Evolutionary conservation across 192 early-diverging fungal genomes (phyloP), one percentile per base, ranked within the genome.

Genomic region (Coemansia sp.): DNA sequence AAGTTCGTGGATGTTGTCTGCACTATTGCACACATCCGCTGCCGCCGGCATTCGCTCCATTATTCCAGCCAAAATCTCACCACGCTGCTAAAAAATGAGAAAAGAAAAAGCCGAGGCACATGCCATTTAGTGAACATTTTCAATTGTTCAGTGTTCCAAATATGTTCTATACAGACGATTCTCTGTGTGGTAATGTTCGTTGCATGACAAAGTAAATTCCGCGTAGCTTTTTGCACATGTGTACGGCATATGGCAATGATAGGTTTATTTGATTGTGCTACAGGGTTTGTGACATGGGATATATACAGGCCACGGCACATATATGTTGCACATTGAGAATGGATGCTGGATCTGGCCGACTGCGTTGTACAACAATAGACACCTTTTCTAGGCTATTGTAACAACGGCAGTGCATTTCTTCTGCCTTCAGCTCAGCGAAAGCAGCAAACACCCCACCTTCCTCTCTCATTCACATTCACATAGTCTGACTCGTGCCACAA

Each of bases 51-150:
- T 88, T 62, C 82, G 84, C 9, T 25, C 32, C 66, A 83, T 64
- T 26, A 85, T 79, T 2, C 87, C 88, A 16, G 56, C 56, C n/a
- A 91, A 55, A 44, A 91, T 88, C 23, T 67, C 69, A 30, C 26
- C 54, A 31, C 89, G 85, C 69, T 86, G 75, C 86, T 81, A 44
- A 9, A 44, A 44, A 44, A 44, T 16, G 38, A 14, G 3, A 16
- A 44, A 44, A 38, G 16, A 44, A 44, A 44, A 44, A 44, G 38
- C 8, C 3, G 32, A 10, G 32, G 32, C 12, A 44, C 38, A 44
- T 2, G 6, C 6, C 28, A 30, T 30, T 44, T 44, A 44, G 38
- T 44, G 12, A 3, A 16, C 38, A 44, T 44, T 44, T 6, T 44
- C 14, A 44, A 44, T 44, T 16, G 38, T 44, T 3, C 5, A 4